These are phyloP conservation scores for Achaetomium macrosporum DNA, from an alignment of 2,329 filamentous ascomycete genomes.

Conservation along the genomic window DNA sequence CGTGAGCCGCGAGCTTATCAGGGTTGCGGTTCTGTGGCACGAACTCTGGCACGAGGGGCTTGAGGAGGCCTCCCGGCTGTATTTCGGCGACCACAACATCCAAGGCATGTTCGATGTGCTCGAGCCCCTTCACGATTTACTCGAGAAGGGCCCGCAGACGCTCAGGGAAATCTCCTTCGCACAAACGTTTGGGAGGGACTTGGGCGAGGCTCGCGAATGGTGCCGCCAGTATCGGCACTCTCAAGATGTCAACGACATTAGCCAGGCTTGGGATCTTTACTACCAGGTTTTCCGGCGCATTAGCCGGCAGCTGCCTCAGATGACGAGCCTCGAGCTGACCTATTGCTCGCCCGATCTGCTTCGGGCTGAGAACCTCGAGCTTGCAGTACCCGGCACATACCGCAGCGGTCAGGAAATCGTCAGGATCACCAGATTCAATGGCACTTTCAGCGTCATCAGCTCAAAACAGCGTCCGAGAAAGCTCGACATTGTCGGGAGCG, in stretches of 20 bases:
- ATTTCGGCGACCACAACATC: constrained; percentile 96
- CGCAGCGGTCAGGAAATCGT: constrained; percentile 71
- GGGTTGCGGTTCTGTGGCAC: constrained; percentile 96
- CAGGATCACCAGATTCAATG: constrained; percentile 82
- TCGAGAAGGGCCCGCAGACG: constrained; percentile 88
- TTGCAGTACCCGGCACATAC: constrained; percentile 96
- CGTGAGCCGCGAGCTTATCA: constrained; percentile 93
- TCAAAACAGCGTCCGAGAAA: constrained; percentile 95
- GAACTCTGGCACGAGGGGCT: constrained; percentile 98
- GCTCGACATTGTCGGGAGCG: constrained; percentile 79
- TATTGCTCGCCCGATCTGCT: constrained; percentile 96
- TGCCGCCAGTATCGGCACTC: constrained; percentile 86
- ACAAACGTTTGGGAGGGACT: constrained; percentile 91
- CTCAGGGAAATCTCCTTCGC: constrained; percentile 94
- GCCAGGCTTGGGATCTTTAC: constrained; percentile 98
- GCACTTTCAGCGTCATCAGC: constrained; percentile 84
- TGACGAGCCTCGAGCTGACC: constrained; percentile 87
- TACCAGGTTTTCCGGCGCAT: constrained; percentile 98
- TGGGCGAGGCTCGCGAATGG: constrained; percentile 93
- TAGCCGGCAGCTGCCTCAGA: constrained; percentile 82
- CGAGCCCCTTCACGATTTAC: constrained; percentile 81
- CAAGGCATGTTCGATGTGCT: constrained; percentile 94
- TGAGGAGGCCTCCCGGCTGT: constrained; percentile 91
- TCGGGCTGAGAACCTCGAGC: constrained; percentile 74
- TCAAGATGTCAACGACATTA: constrained; percentile 88